Evolutionary conservation across 352 stramenopile genomes (phyloP), one percentile per base, ranked within the genome.

Genomic region (Phytophthora brassicae): DNA sequence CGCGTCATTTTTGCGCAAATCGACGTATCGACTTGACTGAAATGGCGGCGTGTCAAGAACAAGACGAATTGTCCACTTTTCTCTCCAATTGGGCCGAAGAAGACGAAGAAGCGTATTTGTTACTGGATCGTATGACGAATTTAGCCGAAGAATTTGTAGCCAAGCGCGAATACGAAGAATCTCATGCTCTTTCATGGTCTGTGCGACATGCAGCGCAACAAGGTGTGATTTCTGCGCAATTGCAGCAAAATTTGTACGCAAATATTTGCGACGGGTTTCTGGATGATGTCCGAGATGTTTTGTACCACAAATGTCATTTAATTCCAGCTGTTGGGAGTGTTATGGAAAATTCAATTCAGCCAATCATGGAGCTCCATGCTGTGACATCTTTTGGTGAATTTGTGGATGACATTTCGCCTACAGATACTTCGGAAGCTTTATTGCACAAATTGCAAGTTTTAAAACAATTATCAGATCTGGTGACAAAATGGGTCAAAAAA

Each of bases 281-380:
- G 23, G 82, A 91, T 36, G 81, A 94, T 64, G 83, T 75, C 0
- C 75, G 82, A 5, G 85, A 94, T 43, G 82, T 94, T n/a, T 45
- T 94, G 55, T 92, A 94, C 56, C 82, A 90, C 66, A 90, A 91
- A 23, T 90, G 75, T 24, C 83, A 94, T 54, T 48, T 92, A 24
- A 69, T 88, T 3, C 83, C 85, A n/a, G 82, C 85, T 1, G 85
- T 94, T 8, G 77, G 77, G 4, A 85, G 79, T 41, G 71, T 90
- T 13, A 29, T 86, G 7, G 82, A 91, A 46, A 79, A 56, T 24
- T 47, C 77, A 2, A 57, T 60, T 6, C 62, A 85, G 28, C 58
- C 66, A 0, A 58, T 56, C 0, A 78, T 88, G 43, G 68, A 75
- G 12, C 33, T 64, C 2, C 48, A 11, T 8, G 57, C 77, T 9